These are phyloP conservation scores for Saccharomyces uvarum DNA, from an alignment of 1,139 yeast species.

Conservation along the genomic window DNA sequence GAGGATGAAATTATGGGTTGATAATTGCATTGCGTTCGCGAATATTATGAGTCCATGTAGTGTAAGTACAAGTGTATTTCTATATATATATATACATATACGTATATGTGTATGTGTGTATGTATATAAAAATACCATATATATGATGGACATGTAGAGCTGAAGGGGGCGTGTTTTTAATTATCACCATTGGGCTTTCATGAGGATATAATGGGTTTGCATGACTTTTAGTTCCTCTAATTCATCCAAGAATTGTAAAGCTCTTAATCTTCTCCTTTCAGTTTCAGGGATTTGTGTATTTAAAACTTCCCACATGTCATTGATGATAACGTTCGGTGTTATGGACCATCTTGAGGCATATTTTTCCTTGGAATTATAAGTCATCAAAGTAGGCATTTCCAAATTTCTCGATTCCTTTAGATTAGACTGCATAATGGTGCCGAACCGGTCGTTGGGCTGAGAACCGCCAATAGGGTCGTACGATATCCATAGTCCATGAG, in stretches of 20 bases:
- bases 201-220: constrained; percentile 68
- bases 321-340: constrained; percentile 34
- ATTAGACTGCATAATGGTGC: constrained; percentile 72
- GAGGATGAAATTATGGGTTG: constrained; percentile 4
- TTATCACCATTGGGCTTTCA: constrained; percentile 29
- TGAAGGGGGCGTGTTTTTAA: background rate
- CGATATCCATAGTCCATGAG: constrained; percentile 42
- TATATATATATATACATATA: background rate
- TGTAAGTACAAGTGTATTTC: background rate
- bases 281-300: constrained; percentile 45
- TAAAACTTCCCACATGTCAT: constrained; percentile 54
- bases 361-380: constrained; percentile 41
- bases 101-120: background rate
- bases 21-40: background rate
- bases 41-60: background rate
- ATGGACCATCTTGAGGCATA: constrained; percentile 39
- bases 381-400: constrained; percentile 54
- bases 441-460: constrained; percentile 54
- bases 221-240: constrained; percentile 74
- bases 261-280: constrained; percentile 49
- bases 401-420: constrained; percentile 58
- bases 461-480: constrained; percentile 83
- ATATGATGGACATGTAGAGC: background rate
- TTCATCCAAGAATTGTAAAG: constrained; percentile 78
- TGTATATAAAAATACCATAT: constrained; percentile 5